Evolutionary conservation across 306 rosid genomes (phyloP), one percentile per base, ranked within the genome.

Genomic region (Begonia peltatifolia): DNA sequence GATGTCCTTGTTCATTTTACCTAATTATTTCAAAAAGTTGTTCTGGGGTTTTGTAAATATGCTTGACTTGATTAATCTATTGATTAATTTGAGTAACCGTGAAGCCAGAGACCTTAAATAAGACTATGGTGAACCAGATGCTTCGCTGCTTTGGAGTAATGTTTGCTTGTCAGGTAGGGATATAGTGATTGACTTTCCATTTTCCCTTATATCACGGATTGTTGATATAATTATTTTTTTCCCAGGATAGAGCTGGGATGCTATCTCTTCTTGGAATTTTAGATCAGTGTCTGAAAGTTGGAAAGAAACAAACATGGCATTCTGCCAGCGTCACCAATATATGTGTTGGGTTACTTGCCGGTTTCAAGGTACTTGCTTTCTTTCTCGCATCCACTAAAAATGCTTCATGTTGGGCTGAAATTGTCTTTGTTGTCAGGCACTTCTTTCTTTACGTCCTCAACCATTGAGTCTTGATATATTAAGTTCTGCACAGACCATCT

Each of bases 61-160:
- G 1, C 9, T 5, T 7, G 38, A 30, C 38, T 30, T 30, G 9
- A 30, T 30, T 13, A 17, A 43, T 69, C 55, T 50, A 18, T 58
- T 74, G 74, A 76, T 65, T 11, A 46, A 47, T 67, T 74, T 61
- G 61, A 62, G 66, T 68, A 66, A 64, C 60, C 53, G 52, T 85
- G 94, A 74, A 90, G 97, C 97, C 92, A 56, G 95, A 90, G 80
- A 83, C 94, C 49, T 74, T 85, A 74, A 83, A 83, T 82, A 85
- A 90, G 81, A 78, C 78, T 17, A 61, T 90, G 87, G 97, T 90
- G 85, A 90, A 90, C 78, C 92, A 90, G 86, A 85, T 83, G 97
- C 93, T 90, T 54, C 85, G 82, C 56, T 80, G 80, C 68, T 85
- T 85, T 43, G 97, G 95, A 54, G 67, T 72, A 67, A 61, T 84